A percentile compares a stretch with the other conserved stretches of the same genome.
These are phyloP conservation scores for Nakazawaea pomicola DNA, from an alignment of 805 yeast genomes.

Conservation along the genomic window DNA sequence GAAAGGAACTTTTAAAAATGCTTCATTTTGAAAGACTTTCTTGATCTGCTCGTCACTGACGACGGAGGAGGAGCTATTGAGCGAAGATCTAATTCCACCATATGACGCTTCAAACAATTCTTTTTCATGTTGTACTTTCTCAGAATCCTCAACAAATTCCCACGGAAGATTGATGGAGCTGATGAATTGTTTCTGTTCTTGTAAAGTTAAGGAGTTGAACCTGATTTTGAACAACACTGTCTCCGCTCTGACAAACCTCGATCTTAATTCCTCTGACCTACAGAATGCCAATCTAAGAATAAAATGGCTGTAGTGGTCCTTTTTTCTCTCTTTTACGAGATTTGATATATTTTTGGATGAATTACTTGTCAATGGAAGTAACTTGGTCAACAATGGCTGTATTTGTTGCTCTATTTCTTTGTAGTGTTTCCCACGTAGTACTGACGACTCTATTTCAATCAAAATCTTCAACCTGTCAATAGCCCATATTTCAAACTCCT, in stretches of 20 bases:
- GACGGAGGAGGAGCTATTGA: slow-evolving; percentile 22
- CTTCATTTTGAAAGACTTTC: slow-evolving; percentile 51
- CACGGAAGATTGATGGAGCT: slow-evolving; percentile 61
- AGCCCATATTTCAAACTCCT: slow-evolving; percentile 94
- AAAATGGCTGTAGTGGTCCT: slow-evolving; percentile 90
- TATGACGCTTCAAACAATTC: slow-evolving; percentile 54
- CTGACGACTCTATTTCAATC: slow-evolving; percentile 76
- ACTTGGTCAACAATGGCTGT: slow-evolving; percentile 59
- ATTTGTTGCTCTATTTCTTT: slow-evolving; percentile 63
- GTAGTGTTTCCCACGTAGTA: slow-evolving; percentile 55
- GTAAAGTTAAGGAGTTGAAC: slow-evolving; percentile 53
- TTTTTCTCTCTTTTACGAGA: slow-evolving; percentile 57
- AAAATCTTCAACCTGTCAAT: slow-evolving; percentile 81
- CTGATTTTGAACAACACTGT: slow-evolving; percentile 68
- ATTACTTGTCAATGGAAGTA: slow-evolving; percentile 58
- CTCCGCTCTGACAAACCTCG: slow-evolving; percentile 75
- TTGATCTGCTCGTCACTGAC: slow-evolving; percentile 48
- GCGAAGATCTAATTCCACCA: slow-evolving; percentile 31
- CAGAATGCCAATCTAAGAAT: slow-evolving; percentile 88
- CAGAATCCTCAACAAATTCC: slow-evolving; percentile 61
- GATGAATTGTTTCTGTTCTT: slow-evolving; percentile 72
- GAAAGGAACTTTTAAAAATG: slow-evolving; percentile 81
- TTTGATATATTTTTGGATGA: slow-evolving; percentile 30
- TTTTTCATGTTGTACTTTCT: slow-evolving; percentile 44
- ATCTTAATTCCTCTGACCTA: slow-evolving; percentile 76